A percentile compares a stretch with the other conserved stretches of the same genome.
Conservation (phyloP, 2,329 filamentous ascomycete genomes). For the Myriangium duriaei region DNA sequence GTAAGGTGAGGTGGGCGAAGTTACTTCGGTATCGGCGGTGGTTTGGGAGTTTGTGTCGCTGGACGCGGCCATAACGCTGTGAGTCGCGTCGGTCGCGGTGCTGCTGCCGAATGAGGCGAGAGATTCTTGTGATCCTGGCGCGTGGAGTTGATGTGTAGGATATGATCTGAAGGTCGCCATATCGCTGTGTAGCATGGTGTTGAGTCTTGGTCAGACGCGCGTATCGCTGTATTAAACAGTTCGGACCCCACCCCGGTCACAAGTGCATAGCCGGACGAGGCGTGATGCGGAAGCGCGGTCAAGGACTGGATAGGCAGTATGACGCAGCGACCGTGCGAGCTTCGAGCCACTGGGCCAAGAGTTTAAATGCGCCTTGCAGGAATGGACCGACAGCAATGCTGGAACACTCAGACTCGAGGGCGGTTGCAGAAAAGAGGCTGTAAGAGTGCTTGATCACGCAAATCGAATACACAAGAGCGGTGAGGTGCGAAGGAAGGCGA, state of each 20-base stretch:
- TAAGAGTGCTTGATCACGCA: no score
- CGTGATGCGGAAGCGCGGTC: conserved; percentile 3
- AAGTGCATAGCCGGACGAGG: no score
- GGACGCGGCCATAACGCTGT: conserved; percentile 3
- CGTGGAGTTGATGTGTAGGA: not conserved
- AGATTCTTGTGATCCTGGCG: conserved; percentile 7
- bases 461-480: no score
- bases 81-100: no score
- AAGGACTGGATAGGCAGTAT: no score
- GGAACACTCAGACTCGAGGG: no score
- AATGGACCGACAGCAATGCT: no score
- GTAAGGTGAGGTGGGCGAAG: conserved; percentile 17
- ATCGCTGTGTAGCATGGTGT: not conserved
- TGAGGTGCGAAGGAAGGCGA: no score
- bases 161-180: conserved; percentile 9
- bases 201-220: conserved; percentile 3
- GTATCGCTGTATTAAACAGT: conserved; percentile 2
- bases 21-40: conserved; percentile 20
- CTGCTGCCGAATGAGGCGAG: conserved; percentile 5
- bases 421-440: no score
- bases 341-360: no score
- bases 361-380: no score
- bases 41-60: conserved; percentile 7
- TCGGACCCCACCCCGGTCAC: conserved; percentile 2
- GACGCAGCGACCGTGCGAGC: conserved; percentile 8